phyloP scores from a whole-genome alignment of 2,329 filamentous ascomycete genomes.

The Penicillium italicum region DNA sequence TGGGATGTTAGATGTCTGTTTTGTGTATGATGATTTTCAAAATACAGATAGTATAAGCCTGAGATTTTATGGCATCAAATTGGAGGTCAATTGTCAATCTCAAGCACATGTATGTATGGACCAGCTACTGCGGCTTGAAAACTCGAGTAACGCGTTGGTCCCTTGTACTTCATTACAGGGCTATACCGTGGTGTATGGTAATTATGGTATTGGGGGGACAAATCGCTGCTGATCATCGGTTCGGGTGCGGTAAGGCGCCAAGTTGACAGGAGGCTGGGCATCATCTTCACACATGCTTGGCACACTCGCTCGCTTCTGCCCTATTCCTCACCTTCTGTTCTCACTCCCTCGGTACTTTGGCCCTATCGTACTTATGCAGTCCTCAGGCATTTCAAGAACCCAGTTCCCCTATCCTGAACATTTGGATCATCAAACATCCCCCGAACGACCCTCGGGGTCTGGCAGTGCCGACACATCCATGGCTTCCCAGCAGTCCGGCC shows the following conservation, averaged over 20 bases:
- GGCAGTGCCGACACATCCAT: slow-evolving; percentile 45
- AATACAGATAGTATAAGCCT: neutral
- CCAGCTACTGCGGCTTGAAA: neutral
- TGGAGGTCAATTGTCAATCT: neutral
- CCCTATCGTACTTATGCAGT: slow-evolving; percentile 2
- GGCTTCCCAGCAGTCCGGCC: slow-evolving; percentile 59
- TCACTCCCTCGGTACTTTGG: neutral
- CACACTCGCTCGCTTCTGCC: slow-evolving; percentile 1
- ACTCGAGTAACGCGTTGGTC: neutral
- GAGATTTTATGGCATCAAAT: neutral
- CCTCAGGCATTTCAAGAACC: neutral
- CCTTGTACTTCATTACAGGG: neutral
- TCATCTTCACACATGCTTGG: slow-evolving; percentile 13
- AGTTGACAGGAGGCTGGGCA: slow-evolving; percentile 11
- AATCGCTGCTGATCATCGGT: neutral
- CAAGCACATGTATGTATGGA: neutral
- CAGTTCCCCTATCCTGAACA: slow-evolving; percentile 4
- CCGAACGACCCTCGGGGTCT: slow-evolving; percentile 31
- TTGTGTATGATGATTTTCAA: neutral
- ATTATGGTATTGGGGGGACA: neutral
- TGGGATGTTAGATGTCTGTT: neutral
- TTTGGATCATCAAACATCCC: slow-evolving; percentile 32
- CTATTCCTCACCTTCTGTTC: neutral
- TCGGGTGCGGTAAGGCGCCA: slow-evolving; percentile 4
- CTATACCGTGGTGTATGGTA: slow-evolving; percentile 4